Evolutionary conservation across 352 stramenopile species (phyloP), one percentile per base, ranked within the genome.

Genomic region (Elongisporangium undulatum): DNA sequence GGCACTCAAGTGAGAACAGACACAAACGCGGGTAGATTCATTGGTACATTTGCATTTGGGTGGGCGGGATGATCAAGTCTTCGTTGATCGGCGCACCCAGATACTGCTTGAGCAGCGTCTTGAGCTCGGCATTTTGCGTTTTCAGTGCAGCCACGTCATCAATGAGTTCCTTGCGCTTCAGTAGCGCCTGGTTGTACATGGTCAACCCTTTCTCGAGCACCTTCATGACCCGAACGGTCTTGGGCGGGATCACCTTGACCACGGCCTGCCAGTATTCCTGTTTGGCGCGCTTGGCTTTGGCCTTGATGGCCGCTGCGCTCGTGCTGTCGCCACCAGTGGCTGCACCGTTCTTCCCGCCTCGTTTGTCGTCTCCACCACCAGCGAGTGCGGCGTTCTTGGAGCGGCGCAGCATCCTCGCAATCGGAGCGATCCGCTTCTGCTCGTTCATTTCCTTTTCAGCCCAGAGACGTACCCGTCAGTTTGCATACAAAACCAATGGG

Each of bases 41-140:
- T 24, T 89, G 70, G 64, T 92, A 90, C 26, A 87, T 64, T 62
- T 88, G 76, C 75, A 93, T 90, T 61, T 96, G 83, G 6, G 85
- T 91, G 17, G 87, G 87, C 7, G 87, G 84, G n/a, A 96, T 76
- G 21, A 92, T 74, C 51, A 96, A 75, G 56, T 92, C 81, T 48
- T 90, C 82, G 66, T 94, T 93, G 62, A 94, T 90, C 10, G 81
- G 66, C 4, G 82, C 83, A 20, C 79, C 82, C 12, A 97, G 66
- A 59, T 98, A 97, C 53, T 97, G 85, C 55, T 96, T 94, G 29
- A 98, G 72, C 21, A 97, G 64, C 22, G 69, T 77, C 71, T 97
- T 97, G 58, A 98, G 85, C 71, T 97, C 79, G 13, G 66, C 62
- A 60, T 98, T 98, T 63, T 97, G 87, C 34, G 63, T 56, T 53